Conservation (phyloP, 495 filamentous ascomycete species). For the Podospora fimiseda region DNA sequence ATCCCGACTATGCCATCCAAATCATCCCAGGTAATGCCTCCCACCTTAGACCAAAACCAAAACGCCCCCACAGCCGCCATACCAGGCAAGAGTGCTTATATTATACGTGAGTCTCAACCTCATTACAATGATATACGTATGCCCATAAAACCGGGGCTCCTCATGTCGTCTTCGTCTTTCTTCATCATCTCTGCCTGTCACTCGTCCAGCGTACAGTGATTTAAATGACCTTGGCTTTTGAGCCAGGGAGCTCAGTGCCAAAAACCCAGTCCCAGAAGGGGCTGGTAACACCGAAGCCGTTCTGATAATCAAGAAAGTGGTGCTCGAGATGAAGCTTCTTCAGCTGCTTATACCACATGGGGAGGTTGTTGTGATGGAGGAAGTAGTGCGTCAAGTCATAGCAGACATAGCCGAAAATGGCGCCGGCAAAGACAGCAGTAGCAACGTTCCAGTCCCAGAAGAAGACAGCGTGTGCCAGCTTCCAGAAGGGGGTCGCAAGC, state of each 20-base stretch:
- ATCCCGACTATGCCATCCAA: background rate
- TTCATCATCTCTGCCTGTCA: background rate
- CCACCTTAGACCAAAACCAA: background rate
- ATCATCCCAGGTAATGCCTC: background rate
- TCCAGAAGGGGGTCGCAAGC: slow-evolving; percentile 88
- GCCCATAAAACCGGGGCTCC: background rate
- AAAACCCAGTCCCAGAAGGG: slow-evolving; percentile 94
- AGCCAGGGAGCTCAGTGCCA: slow-evolving; percentile 66
- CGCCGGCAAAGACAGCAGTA: slow-evolving; percentile 73
- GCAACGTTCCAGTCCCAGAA: slow-evolving; percentile 80
- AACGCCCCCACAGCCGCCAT: background rate
- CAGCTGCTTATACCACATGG: slow-evolving; percentile 75
- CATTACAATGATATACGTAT: slow-evolving; percentile 6
- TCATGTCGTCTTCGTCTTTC: background rate
- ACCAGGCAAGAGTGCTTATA: background rate
- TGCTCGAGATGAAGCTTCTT: slow-evolving; percentile 97
- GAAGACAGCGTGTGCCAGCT: slow-evolving; percentile 79
- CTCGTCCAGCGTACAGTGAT: too few relatives aligned
- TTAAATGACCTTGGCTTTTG: slow-evolving; percentile 53
- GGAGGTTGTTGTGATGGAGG: slow-evolving; percentile 93
- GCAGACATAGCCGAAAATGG: slow-evolving; percentile 89
- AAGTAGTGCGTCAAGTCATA: slow-evolving; percentile 99
- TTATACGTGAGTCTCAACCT: background rate
- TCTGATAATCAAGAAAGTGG: slow-evolving; percentile 93
- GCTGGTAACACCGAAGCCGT: slow-evolving; percentile 98